Evolutionary conservation across 2,329 filamentous ascomycete species (phyloP), one percentile per base, ranked within the genome.

Genomic region (Exophiala aquamarina): DNA sequence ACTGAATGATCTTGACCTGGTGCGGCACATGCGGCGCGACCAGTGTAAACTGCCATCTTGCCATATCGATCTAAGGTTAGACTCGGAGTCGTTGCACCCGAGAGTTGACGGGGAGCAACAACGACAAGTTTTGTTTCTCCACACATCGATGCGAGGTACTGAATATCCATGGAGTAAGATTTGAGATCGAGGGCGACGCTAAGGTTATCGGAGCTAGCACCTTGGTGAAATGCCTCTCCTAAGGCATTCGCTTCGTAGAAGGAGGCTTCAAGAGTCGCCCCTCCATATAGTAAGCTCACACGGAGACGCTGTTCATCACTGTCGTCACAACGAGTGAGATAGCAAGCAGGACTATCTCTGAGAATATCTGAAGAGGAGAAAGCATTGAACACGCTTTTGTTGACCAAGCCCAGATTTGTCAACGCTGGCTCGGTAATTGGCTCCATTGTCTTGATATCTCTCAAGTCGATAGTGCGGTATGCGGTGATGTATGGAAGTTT

Each of bases 11-110:
- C 66, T 23, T 60, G 49, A 3, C 66, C 64, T 2, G 66, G 62
- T 4, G 32, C 53, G 13, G 59, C 59, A 37, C 64, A 70, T 3
- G 51, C 57, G 45, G 62, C 53, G 19, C 64, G 58, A 2, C 67
- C 67, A n/a, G 61, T 56, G 41, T 67, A 69, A 8, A 67, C 66
- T 7, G 65, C 64, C 9, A 67, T 44, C 19, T 63, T 54, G 3
- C 64, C 66, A 6, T 61, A 28, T 9, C 61, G 52, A 37, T 68
- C 66, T 14, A 70, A 58, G 2, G 66, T 69, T 23, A 70, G 47
- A 21, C 59, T 61, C 17, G 65, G 65, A 6, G 60, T 50, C 0
- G 62, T 59, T 8, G 60, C 57, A 10, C 60, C 64, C 4, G 58
- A 54, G 3, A 67, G 53, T 14, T 55, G 47, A 4, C 57, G 53